A percentile compares a stretch with the other conserved stretches of the same genome.
These are phyloP conservation scores for Dictyophora rubrovolvata DNA, from an alignment of 768 basidiomycete species.

Conservation along the genomic window DNA sequence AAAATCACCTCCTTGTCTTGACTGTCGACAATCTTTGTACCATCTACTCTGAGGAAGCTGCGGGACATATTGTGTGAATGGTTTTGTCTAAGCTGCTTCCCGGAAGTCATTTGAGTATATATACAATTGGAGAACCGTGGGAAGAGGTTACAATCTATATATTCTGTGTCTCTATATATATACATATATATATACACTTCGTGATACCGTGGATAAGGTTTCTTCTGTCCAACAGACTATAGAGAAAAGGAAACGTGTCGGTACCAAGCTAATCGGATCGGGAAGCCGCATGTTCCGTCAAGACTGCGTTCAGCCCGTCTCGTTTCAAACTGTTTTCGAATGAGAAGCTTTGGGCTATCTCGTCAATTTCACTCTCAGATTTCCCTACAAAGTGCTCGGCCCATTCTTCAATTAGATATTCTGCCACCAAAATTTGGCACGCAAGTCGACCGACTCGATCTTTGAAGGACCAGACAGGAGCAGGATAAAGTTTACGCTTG, in stretches of 20 bases:
- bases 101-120: not conserved
- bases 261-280: not conserved
- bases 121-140: slow-evolving; percentile 33
- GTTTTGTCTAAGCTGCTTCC: not conserved
- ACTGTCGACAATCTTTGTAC: slow-evolving; percentile 50
- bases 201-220: not conserved
- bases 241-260: no score
- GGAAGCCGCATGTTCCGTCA: slow-evolving; percentile 10
- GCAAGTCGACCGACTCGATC: slow-evolving; percentile 19
- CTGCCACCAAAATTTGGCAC: slow-evolving; percentile 27
- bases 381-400: slow-evolving; percentile 26
- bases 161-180: not conserved
- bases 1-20: slow-evolving; percentile 48
- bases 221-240: no score
- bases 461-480: slow-evolving; percentile 24
- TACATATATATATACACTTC: not conserved
- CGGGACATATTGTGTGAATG: not conserved
- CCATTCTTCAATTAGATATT: slow-evolving; percentile 22
- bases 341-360: slow-evolving; percentile 31
- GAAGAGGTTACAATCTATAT: slow-evolving; percentile 65
- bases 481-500: slow-evolving; percentile 22
- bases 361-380: slow-evolving; percentile 27
- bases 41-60: slow-evolving; percentile 47
- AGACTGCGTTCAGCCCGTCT: slow-evolving; percentile 16
- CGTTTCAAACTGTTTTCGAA: slow-evolving; percentile 30